Base-by-base conservation (phyloP, 495 filamentous ascomycete species). In the Penicillium ochrochloron region DNA sequence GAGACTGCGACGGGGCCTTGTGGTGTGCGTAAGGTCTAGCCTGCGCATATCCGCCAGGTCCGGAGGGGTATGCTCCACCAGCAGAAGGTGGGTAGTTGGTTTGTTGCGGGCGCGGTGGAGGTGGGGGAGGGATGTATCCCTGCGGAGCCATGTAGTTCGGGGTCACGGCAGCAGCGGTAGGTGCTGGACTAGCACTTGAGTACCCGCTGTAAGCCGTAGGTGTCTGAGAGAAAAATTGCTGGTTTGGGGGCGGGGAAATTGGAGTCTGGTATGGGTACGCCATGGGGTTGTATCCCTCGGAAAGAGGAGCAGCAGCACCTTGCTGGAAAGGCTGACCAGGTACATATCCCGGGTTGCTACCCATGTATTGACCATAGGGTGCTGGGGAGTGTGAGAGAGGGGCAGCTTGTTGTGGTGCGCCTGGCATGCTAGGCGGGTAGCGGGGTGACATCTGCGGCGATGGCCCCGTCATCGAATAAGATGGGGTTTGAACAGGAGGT, bases 101-200 rank as follows among this genome's bases (percentile, higher is more conserved):
- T 42, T 92, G 90, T 39, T 92, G 90, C 10, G 92, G 92, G 14
- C 89, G 91, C 3, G 90, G 91, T 0, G 94, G 94, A 21, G 94
- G 94, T 10, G 94, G 94, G 1, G 94, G 94, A 1, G 94, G 94
- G 41, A 97, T 86, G 73, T 96, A 97, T 19, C 93, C 93, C 19
- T 87, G 86, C 35, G 92, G 92, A 21, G 71, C 35, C 66, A 94
- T 82, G 63, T 77, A 81, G 44, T 79, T 75, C 5, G 65, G 59
- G 27, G 63, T 37, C 31, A 54, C 60, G 27, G 57, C 66, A 17
- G 69, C 56, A 19, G 70, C 66, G 39, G 75, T 64, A 37, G 78
- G 68, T n/a, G 80, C 72, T 14, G 76, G 74, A 48, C 67, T 79
- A 57, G 71, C 70, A 58, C 74, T 77, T 34, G 70, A 58, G 62